phyloP scores from a whole-genome alignment of 768 basidiomycete species.

The Krasilnikovozyma curviuscula region DNA sequence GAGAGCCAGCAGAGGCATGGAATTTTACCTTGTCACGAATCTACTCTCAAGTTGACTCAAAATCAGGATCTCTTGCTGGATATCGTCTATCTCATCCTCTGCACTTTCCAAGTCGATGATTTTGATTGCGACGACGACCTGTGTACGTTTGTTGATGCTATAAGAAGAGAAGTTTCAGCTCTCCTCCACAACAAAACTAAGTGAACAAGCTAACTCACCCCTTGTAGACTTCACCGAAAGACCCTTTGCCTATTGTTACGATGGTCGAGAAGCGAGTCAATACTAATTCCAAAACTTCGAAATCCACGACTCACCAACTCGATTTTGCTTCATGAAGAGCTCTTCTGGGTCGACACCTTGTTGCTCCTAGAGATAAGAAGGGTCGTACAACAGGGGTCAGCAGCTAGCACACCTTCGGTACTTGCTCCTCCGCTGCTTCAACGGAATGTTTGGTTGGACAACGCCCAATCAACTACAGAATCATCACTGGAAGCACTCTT shows the following conservation, averaged over 20 bases:
- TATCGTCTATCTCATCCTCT: conserved; percentile 98
- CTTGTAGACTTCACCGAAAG: conserved; percentile 98
- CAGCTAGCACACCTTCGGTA: too few relatives aligned
- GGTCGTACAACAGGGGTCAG: too few relatives aligned
- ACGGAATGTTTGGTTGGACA: too few relatives aligned
- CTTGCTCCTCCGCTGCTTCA: too few relatives aligned
- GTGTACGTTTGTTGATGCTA: conserved; percentile 86
- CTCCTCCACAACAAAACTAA: background rate
- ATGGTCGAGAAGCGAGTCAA: background rate
- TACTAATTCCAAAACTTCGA: background rate
- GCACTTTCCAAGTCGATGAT: conserved; percentile 98
- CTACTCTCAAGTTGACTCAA: conserved; percentile 88
- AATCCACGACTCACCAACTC: conserved; percentile 51
- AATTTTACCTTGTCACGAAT: conserved; percentile 68
- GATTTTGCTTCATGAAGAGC: conserved; percentile 88
- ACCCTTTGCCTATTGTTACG: conserved; percentile 59
- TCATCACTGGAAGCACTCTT: too few relatives aligned
- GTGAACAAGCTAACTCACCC: conserved; percentile 37
- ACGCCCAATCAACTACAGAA: too few relatives aligned
- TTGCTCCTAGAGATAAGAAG: background rate
- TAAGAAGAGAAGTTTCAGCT: background rate
- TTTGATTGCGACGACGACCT: conserved; percentile 89
- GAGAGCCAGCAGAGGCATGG: background rate
- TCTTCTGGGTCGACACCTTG: conserved; percentile 60
- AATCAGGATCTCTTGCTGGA: conserved; percentile 94